A percentile compares a stretch with the other conserved stretches of the same genome.
Conservation (phyloP, 1,284 basidiomycete species). For the Agroathelia rolfsii region DNA sequence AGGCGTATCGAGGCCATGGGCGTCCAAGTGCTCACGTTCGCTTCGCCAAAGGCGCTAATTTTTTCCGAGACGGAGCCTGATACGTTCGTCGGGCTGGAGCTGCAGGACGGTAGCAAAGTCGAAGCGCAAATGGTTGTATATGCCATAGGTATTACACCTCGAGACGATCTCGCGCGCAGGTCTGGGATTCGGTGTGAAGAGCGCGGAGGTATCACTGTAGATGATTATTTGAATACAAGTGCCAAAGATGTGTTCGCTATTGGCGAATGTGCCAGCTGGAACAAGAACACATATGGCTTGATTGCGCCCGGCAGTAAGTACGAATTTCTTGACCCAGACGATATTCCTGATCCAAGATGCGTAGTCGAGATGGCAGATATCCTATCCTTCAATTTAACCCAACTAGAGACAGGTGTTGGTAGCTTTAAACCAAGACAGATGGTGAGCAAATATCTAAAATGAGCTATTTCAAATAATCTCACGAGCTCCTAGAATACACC, state of each 20-base stretch:
- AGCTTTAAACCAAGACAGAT: conserved; percentile 40
- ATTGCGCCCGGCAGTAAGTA: conserved; percentile 52
- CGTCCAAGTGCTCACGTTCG: conserved; percentile 48
- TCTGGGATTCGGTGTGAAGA: conserved; percentile 39
- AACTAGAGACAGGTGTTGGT: conserved; percentile 32
- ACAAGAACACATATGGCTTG: conserved; percentile 56
- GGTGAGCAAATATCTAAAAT: conserved; percentile 29
- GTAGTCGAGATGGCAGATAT: conserved; percentile 68
- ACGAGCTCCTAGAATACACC: conserved; percentile 31
- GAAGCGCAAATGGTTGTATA: conserved; percentile 48
- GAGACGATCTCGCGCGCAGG: conserved; percentile 54
- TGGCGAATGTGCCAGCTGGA: conserved; percentile 69
- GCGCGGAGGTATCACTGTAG: conserved; percentile 51
- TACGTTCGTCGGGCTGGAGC: conserved; percentile 38
- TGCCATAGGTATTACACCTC: conserved; percentile 60
- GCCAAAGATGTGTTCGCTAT: conserved; percentile 59
- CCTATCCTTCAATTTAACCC: conserved; percentile 64
- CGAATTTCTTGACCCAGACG: conserved; percentile 3
- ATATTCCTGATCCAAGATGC: conserved; percentile 1
- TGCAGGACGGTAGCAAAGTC: conserved; percentile 34
- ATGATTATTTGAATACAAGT: conserved; percentile 48
- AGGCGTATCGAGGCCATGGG: conserved; percentile 59
- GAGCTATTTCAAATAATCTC: conserved; percentile 22
- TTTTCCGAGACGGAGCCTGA: conserved; percentile 36
- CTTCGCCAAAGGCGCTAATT: too few species aligned